These are phyloP conservation scores for Anethum foeniculum DNA, from an alignment of 140 eudicot genomes.

Conservation along the genomic window DNA sequence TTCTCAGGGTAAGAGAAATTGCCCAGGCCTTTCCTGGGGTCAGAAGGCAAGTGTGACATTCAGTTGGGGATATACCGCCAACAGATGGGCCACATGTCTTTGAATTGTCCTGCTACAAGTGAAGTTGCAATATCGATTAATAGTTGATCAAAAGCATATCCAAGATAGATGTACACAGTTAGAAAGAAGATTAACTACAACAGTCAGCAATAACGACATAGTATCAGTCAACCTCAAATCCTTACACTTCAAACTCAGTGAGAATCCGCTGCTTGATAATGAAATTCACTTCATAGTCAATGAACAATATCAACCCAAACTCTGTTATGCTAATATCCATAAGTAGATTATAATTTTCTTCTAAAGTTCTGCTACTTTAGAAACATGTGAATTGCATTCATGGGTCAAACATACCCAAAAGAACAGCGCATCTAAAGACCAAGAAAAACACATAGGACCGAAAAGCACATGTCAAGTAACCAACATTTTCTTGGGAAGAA, in stretches of 20 bases:
- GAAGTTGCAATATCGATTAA: background rate
- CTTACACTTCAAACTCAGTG: background rate
- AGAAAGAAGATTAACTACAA: background rate
- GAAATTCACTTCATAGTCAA: background rate
- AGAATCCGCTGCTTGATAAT: background rate
- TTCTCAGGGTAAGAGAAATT: constrained; percentile 62
- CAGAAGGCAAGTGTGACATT: constrained; percentile 34
- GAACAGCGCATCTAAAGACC: background rate
- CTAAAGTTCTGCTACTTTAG: background rate
- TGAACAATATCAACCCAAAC: background rate
- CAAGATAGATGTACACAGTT: background rate
- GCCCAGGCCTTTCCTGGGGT: constrained; percentile 83
- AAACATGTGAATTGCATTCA: background rate
- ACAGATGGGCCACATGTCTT: constrained; percentile 40
- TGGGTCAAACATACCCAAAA: background rate
- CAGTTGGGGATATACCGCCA: constrained; percentile 22
- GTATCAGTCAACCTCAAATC: background rate
- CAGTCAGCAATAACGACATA: background rate
- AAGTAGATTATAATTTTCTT: background rate
- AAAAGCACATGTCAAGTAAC: background rate
- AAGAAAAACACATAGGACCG: background rate
- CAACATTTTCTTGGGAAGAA: too few species aligned
- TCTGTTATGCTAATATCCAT: background rate
- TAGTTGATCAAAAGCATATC: background rate
- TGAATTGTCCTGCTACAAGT: constrained; percentile 40